Evolutionary conservation across 768 basidiomycete genomes (phyloP), one percentile per base, ranked within the genome.

Genomic region (Boletus pseudopeckii): DNA sequence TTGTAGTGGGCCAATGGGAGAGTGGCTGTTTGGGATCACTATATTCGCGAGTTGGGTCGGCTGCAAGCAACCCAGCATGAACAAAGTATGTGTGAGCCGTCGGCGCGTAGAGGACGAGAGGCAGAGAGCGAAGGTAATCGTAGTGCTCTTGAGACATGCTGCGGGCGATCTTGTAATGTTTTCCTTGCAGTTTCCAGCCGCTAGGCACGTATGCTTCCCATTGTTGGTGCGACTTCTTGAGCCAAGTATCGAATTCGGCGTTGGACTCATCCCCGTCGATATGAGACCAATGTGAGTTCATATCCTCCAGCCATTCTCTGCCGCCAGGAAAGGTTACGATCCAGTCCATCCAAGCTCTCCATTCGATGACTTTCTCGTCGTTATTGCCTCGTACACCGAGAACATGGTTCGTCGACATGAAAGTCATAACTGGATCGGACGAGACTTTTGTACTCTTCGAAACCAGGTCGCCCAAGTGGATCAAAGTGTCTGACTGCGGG

Each of bases 361-460:
- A 97, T 72, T 96, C 89, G 42, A 98, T 79, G 41, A 94, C 82
- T 57, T 80, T 80, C 70, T 98, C 92, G 72, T 98, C 95, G 65
- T 98, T 92, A 67, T 98, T 98, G 0, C 96, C 95, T 30, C 95
- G 83, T 4, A 97, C 92, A 15, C 92, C 93, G 22, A 79, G 79
- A 40, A 92, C 75, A 47, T 83, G 80, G 61, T 86, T 67, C 9
- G 72, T 63, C 3, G 83, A 71, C 77, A 97, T 77, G 68, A 80
- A 90, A 7, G 75, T 69, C 9, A 96, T 71, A 18, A 88, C 77
- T 7, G 79, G 74, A 54, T 86, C 68, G 0, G 89, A 87, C n/a
- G 79, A 78, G 34, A 77, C 57, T n/a, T 57, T 28, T 49, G 80
- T 77, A 0, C 77, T 67, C 69, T 89, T 95, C 20, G 88, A 75